phyloP scores from a whole-genome alignment of 2,329 filamentous ascomycete genomes.

The Fusarium luffae region DNA sequence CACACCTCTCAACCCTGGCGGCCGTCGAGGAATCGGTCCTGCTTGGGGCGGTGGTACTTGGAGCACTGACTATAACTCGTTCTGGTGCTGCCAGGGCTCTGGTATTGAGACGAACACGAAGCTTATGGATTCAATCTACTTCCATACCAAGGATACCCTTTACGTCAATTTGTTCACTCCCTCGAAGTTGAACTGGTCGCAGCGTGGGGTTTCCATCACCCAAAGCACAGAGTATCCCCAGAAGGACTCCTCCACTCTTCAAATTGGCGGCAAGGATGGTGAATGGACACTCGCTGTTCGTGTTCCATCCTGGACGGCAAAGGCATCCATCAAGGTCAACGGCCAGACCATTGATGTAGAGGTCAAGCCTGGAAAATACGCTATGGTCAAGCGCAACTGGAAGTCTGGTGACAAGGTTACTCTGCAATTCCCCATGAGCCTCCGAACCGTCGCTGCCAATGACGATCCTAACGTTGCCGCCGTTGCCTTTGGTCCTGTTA shows the following conservation, averaged over 20 bases:
- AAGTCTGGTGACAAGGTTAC: conserved; percentile 55
- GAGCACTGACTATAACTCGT: conserved; percentile 63
- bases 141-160: conserved; percentile 54
- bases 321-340: conserved; percentile 56
- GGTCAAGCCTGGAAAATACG: conserved; percentile 53
- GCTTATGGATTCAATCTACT: conserved; percentile 64
- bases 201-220: conserved; percentile 53
- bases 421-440: conserved; percentile 58
- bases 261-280: conserved; percentile 50
- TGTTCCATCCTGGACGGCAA: conserved; percentile 59
- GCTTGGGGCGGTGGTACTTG: conserved; percentile 66
- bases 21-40: conserved; percentile 60
- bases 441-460: conserved; percentile 58
- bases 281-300: conserved; percentile 55
- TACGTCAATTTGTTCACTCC: conserved; percentile 63
- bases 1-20: conserved; percentile 60
- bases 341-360: conserved; percentile 47
- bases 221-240: conserved; percentile 59
- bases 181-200: conserved; percentile 57
- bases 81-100: conserved; percentile 66
- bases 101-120: conserved; percentile 65
- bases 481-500: conserved; percentile 58
- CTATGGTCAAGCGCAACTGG: conserved; percentile 56
- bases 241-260: conserved; percentile 54
- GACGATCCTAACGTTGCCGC: conserved; percentile 58